Conservation (phyloP, 2,329 filamentous ascomycete species). For the Cladophialophora immunda region DNA sequence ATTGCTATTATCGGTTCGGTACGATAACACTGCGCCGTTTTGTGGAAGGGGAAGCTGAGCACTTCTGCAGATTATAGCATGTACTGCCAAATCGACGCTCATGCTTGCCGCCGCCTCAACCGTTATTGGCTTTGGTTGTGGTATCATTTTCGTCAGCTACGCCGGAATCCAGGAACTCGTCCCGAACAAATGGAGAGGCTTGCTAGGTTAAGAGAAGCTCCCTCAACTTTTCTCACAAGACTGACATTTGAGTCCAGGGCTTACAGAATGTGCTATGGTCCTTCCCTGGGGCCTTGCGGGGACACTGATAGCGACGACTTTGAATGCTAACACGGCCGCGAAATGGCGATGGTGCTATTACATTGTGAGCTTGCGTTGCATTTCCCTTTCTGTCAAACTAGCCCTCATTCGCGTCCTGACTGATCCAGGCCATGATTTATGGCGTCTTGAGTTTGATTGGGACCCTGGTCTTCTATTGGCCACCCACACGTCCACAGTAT, state of each 20-base stretch:
- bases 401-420: background rate
- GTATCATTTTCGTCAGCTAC: slow-evolving; percentile 50
- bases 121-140: slow-evolving; percentile 48
- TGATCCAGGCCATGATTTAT: slow-evolving; percentile 16
- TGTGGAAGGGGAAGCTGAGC: background rate
- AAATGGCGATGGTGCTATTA: slow-evolving; percentile 62
- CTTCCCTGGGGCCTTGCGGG: slow-evolving; percentile 49
- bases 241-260: slow-evolving; percentile 41
- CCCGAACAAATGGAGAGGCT: slow-evolving; percentile 47
- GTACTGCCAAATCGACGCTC: slow-evolving; percentile 47
- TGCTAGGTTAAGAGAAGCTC: background rate
- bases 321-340: slow-evolving; percentile 47
- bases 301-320: slow-evolving; percentile 50
- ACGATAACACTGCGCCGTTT: background rate
- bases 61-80: slow-evolving; percentile 45
- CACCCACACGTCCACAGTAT: slow-evolving; percentile 58
- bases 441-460: slow-evolving; percentile 39
- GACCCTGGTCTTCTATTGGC: slow-evolving; percentile 58
- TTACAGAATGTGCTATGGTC: slow-evolving; percentile 48
- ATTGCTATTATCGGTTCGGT: slow-evolving; percentile 48
- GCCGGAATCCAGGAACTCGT: slow-evolving; percentile 50
- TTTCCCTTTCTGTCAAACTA: background rate
- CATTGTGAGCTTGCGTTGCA: slow-evolving; percentile 10
- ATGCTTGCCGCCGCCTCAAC: slow-evolving; percentile 49
- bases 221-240: background rate